Evolutionary conservation across 768 basidiomycete genomes (phyloP).

Genomic region (Arthromyces matolae): DNA sequence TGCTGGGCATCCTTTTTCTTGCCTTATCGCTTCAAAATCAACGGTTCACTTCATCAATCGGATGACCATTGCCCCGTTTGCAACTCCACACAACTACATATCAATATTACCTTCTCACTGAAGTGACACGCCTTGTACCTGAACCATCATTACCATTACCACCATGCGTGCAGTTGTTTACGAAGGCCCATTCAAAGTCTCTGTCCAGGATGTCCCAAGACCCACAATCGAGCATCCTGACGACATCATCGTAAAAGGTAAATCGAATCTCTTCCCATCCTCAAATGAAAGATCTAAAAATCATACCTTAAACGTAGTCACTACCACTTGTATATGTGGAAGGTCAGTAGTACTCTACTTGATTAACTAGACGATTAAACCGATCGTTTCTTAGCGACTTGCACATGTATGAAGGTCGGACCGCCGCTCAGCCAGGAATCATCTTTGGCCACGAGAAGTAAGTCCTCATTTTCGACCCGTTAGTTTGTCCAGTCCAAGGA

Average conservation of each 20-base stretch:
- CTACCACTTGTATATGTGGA: neutral
- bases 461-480: slow-evolving; percentile 2
- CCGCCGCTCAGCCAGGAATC: slow-evolving; percentile 44
- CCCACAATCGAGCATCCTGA: slow-evolving; percentile 49
- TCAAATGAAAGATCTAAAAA: neutral
- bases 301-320: neutral
- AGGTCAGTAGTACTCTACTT: neutral
- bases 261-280: neutral
- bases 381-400: slow-evolving; percentile 33
- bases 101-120: neutral
- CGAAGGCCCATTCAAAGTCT: slow-evolving; percentile 45
- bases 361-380: neutral
- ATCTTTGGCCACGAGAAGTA: slow-evolving; percentile 56
- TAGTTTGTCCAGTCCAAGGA: neutral
- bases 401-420: slow-evolving; percentile 57
- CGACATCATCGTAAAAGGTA: slow-evolving; percentile 49
- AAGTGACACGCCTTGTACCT: neutral
- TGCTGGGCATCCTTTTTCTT: no score
- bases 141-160: slow-evolving; percentile 13
- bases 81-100: no score
- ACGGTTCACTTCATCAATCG: no score
- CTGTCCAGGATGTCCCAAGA: slow-evolving; percentile 42
- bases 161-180: slow-evolving; percentile 55
- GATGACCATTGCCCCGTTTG: no score
- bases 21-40: no score